phyloP scores from a whole-genome alignment of 2,329 filamentous ascomycete genomes.

The Beauveria varroae region DNA sequence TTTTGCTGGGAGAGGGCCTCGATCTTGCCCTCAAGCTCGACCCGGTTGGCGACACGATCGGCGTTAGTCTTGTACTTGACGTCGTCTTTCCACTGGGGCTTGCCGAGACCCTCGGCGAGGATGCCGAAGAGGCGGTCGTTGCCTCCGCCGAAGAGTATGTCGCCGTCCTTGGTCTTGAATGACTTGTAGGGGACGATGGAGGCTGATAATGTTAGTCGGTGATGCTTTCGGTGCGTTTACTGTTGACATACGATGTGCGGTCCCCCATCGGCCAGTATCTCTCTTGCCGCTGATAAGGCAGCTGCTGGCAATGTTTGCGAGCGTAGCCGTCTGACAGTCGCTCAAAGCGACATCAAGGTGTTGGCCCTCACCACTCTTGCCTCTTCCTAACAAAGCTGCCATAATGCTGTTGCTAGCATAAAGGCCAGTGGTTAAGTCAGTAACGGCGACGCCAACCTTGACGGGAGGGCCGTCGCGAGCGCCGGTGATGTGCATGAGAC shows the following conservation, averaged over 20 bases:
- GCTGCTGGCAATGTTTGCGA: constrained; percentile 93
- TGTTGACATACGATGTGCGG: constrained; percentile 68
- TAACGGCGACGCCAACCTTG: constrained; percentile 95
- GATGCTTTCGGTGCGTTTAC: not conserved
- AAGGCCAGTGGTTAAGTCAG: constrained; percentile 87
- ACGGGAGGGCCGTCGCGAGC: constrained; percentile 81
- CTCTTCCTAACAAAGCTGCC: constrained; percentile 77
- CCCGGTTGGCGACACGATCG: constrained; percentile 61
- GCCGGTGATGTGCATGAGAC: constrained; percentile 97
- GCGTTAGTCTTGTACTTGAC: constrained; percentile 54
- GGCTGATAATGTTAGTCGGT: constrained; percentile 39
- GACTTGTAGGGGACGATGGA: constrained; percentile 94
- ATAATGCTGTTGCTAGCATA: constrained; percentile 96
- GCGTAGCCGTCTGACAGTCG: constrained; percentile 88
- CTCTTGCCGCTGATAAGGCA: constrained; percentile 80
- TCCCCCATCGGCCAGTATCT: constrained; percentile 89
- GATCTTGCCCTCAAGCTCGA: constrained; percentile 69
- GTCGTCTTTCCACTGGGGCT: constrained; percentile 53
- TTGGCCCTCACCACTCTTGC: constrained; percentile 71
- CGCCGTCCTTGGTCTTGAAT: constrained; percentile 67
- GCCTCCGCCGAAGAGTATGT: constrained; percentile 63
- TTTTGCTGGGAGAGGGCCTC: constrained; percentile 65
- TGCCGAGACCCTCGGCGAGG: constrained; percentile 52
- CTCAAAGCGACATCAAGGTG: constrained; percentile 87
- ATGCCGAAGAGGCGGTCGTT: constrained; percentile 63